Evolutionary conservation across 306 rosid species (phyloP).

Genomic region (Inga oerstediana): DNA sequence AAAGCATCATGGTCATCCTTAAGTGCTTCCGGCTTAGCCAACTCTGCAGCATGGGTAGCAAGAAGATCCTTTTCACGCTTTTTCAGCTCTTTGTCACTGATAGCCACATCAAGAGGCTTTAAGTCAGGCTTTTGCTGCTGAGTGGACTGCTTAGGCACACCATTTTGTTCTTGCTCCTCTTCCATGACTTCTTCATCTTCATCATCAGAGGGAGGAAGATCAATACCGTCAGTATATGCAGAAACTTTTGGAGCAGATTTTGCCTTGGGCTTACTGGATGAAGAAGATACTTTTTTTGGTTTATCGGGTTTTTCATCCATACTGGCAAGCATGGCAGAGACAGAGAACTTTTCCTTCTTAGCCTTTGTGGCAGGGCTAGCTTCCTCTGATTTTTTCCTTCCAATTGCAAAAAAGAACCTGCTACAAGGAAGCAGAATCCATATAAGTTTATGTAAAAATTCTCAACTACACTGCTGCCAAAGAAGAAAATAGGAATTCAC

Average conservation of each 20-base stretch:
- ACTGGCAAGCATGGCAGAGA: conserved; percentile 33
- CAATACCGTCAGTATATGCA: conserved; percentile 46
- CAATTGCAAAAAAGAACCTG: conserved; percentile 18
- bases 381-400: conserved; percentile 32
- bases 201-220: conserved; percentile 66
- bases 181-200: conserved; percentile 42
- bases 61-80: conserved; percentile 57
- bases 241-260: conserved; percentile 47
- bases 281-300: conserved; percentile 41
- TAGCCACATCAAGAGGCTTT: conserved; percentile 42
- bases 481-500: background rate
- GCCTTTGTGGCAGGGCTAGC: conserved; percentile 22
- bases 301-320: conserved; percentile 36
- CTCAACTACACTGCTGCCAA: background rate
- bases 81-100: conserved; percentile 43
- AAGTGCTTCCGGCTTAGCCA: conserved; percentile 58
- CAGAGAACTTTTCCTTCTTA: conserved; percentile 34
- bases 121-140: conserved; percentile 34
- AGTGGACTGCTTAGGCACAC: conserved; percentile 24
- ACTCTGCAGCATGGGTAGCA: conserved; percentile 49
- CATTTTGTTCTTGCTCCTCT: conserved; percentile 29
- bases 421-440: background rate
- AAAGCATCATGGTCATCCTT: conserved; percentile 68
- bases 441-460: background rate
- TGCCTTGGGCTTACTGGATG: conserved; percentile 41